Evolutionary conservation across 176 grass and related monocot species (phyloP).

Genomic region (Juncus effusus): DNA sequence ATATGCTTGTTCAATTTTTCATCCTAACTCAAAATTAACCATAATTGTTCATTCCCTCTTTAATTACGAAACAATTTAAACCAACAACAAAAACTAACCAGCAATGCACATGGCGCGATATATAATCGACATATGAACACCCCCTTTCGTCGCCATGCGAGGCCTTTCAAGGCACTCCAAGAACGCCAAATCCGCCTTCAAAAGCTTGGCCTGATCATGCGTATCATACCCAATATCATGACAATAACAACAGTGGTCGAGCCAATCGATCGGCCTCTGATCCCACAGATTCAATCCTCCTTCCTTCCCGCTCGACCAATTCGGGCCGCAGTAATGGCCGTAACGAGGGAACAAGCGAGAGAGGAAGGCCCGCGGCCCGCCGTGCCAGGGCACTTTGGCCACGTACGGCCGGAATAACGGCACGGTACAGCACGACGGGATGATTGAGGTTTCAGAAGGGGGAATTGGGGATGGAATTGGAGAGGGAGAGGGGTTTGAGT

Average conservation of each 20-base stretch:
- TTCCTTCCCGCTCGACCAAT: constrained; percentile 96
- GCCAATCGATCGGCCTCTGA: constrained; percentile 71
- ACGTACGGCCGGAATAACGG: constrained; percentile 91
- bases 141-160: constrained; percentile 53
- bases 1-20: background rate
- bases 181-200: constrained; percentile 84
- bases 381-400: constrained; percentile 87
- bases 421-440: constrained; percentile 60
- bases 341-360: constrained; percentile 87
- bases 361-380: constrained; percentile 55
- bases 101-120: constrained; percentile 91
- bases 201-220: constrained; percentile 79
- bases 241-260: constrained; percentile 99
- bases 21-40: background rate
- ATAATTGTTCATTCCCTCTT: background rate
- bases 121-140: constrained; percentile 44
- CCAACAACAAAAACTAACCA: constrained; percentile 26
- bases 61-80: background rate
- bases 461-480: background rate
- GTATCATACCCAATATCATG: constrained; percentile 98
- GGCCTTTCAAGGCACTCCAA: constrained; percentile 83
- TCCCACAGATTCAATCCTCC: constrained; percentile 87
- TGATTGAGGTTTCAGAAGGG: constrained; percentile 23
- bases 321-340: constrained; percentile 94
- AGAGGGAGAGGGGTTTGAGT: background rate